A percentile compares a stretch with the other conserved stretches of the same genome.
phyloP scores from a whole-genome alignment of 2,329 filamentous ascomycete genomes.

The Ceratocystis colombiana region DNA sequence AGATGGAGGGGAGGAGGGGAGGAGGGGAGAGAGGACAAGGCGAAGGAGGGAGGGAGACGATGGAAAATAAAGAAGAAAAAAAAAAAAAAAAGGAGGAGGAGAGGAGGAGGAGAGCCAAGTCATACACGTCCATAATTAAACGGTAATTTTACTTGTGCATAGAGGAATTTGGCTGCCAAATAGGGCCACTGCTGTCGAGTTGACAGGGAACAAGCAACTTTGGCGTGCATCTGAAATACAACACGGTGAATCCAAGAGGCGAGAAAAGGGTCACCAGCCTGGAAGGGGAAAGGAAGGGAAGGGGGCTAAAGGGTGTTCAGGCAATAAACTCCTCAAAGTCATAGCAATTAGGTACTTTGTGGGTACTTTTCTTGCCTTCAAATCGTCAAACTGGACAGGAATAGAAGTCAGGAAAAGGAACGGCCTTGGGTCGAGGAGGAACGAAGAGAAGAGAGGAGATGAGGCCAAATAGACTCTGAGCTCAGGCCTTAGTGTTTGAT shows the following conservation, averaged over 20 bases:
- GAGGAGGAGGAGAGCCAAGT: neutral
- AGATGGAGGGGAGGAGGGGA: neutral
- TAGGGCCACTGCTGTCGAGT: neutral
- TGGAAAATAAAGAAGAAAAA: neutral
- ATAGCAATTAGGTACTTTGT: neutral
- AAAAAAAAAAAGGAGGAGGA: neutral
- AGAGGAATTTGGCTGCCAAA: neutral
- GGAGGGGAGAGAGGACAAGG: neutral
- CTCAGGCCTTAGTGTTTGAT: neutral
- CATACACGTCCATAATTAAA: neutral
- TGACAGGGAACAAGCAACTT: slow-evolving; percentile 12
- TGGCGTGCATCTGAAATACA: neutral
- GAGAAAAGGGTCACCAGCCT: slow-evolving; percentile 4
- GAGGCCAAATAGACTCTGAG: neutral
- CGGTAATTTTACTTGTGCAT: neutral
- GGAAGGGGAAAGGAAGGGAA: neutral
- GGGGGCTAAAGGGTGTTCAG: neutral
- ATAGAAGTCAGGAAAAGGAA: neutral
- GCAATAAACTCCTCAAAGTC: neutral
- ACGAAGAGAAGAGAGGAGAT: neutral
- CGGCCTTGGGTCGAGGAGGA: neutral
- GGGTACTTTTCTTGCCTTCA: neutral
- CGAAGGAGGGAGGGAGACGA: neutral
- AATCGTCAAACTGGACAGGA: neutral
- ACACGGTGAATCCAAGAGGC: slow-evolving; percentile 3